Conservation (phyloP, 768 basidiomycete species). For the Psilocybe sp. region DNA sequence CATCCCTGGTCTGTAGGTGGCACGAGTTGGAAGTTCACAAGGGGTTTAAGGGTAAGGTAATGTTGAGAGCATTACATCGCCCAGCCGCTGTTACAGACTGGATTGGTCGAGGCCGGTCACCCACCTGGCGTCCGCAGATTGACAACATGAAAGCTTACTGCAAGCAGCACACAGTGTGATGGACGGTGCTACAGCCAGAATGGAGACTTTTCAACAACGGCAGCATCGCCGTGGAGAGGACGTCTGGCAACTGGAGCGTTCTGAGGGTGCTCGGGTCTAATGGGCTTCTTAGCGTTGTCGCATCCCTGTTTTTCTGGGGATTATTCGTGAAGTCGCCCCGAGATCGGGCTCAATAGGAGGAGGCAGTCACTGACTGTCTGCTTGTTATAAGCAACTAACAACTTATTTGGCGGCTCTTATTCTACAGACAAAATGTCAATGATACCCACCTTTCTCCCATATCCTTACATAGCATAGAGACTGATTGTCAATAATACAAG, state of each 20-base stretch:
- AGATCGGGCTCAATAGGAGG: too few species aligned
- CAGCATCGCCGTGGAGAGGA: background rate
- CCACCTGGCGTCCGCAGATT: background rate
- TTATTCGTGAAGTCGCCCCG: too few species aligned
- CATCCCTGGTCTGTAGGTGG: background rate
- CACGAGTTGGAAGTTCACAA: background rate
- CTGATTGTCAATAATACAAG: too few species aligned
- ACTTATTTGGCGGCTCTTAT: too few species aligned
- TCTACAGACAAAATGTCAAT: too few species aligned
- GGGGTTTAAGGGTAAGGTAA: background rate
- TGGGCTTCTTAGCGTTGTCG: slow-evolving; percentile 9
- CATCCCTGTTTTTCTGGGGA: slow-evolving; percentile 10
- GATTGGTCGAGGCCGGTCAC: background rate
- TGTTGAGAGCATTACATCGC: background rate
- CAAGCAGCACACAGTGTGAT: background rate
- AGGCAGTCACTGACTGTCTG: too few species aligned
- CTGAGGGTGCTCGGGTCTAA: slow-evolving; percentile 9
- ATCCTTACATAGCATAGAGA: too few species aligned
- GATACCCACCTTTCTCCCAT: too few species aligned
- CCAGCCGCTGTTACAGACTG: background rate
- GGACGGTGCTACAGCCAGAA: background rate
- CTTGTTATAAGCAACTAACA: too few species aligned
- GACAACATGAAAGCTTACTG: background rate
- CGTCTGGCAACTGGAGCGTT: slow-evolving; percentile 1
- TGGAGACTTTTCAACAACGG: background rate